Evolutionary conservation across 2,329 filamentous ascomycete species (phyloP), one percentile per base, ranked within the genome.

Genomic region (Colletotrichum navitas): DNA sequence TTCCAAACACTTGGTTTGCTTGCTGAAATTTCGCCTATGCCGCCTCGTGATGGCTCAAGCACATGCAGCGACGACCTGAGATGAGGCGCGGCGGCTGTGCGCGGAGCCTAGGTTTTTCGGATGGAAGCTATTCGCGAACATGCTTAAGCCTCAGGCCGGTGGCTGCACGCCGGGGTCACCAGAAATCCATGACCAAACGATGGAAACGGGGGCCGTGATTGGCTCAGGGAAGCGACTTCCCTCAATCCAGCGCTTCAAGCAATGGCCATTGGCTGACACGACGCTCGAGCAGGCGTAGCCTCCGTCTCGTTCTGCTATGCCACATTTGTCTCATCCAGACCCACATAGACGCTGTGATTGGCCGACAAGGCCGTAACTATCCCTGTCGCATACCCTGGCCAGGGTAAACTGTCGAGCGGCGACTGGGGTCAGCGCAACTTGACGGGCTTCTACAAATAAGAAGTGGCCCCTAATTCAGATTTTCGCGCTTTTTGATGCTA

Each of bases 361-460:
- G 70, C 16, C 3, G 0, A 52, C 2, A 10, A 2, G 26, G 49
- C 26, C 26, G 4, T 26, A 43, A 32, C 24, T 21, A 72, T 72
- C 70, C 70, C 67, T 66, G 70, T 66, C 51, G 29, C 41, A 52
- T 51, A 52, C 70, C 70, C 70, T 66, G 41, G 62, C 55, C 39
- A 62, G 66, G 67, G 61, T 72, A 29, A 45, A 66, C 47, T 34
- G 70, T 72, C 66, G 45, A 71, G 56, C 51, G 41, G 49, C 41
- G 68, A 63, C 66, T 51, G 54, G 67, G 70, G 61, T 58, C 56
- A 71, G 49, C 70, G 61, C 70, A 56, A 72, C 66, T 66, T 71
- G 70, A 63, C 67, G 55, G 78, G 79, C 77, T 81, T 78, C 78
- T 83, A 83, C 81, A 83, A 83, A 83, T 83, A 83, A 80, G 78